phyloP scores from a whole-genome alignment of 257 asterid species.

The Ballota nigra region DNA sequence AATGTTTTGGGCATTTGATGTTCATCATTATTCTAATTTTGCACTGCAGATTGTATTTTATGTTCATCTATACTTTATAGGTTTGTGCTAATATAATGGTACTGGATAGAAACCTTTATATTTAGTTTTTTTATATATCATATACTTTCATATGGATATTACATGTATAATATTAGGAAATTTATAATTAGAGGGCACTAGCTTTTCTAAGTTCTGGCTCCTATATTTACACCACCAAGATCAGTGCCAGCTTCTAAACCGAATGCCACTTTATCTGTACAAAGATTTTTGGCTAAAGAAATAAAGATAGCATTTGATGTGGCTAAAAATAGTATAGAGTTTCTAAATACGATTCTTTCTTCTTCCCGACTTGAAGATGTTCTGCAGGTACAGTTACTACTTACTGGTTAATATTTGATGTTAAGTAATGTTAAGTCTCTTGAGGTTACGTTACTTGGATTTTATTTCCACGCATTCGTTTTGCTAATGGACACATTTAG shows the following conservation, averaged over 20 bases:
- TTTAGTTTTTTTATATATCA: not conserved
- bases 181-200: not conserved
- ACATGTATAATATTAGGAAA: not conserved
- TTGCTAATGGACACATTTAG: slow-evolving; percentile 3
- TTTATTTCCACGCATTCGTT: not conserved
- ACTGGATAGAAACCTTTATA: not conserved
- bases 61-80: too few relatives aligned
- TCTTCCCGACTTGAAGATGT: slow-evolving; percentile 91
- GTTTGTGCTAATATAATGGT: too few relatives aligned
- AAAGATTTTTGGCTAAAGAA: slow-evolving; percentile 66
- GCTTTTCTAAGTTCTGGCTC: slow-evolving; percentile 35
- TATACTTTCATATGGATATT: not conserved
- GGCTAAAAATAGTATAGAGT: slow-evolving; percentile 92
- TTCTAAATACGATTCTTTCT: slow-evolving; percentile 78
- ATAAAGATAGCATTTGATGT: slow-evolving; percentile 91
- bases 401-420: not conserved
- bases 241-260: slow-evolving; percentile 56
- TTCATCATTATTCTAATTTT: too few relatives aligned
- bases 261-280: slow-evolving; percentile 40
- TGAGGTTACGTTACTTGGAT: not conserved
- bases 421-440: not conserved
- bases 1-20: too few relatives aligned
- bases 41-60: too few relatives aligned
- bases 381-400: slow-evolving; percentile 64
- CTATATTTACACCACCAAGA: slow-evolving; percentile 82